Base-by-base conservation (phyloP, 768 basidiomycete genomes). In the Paxillus involutus region DNA sequence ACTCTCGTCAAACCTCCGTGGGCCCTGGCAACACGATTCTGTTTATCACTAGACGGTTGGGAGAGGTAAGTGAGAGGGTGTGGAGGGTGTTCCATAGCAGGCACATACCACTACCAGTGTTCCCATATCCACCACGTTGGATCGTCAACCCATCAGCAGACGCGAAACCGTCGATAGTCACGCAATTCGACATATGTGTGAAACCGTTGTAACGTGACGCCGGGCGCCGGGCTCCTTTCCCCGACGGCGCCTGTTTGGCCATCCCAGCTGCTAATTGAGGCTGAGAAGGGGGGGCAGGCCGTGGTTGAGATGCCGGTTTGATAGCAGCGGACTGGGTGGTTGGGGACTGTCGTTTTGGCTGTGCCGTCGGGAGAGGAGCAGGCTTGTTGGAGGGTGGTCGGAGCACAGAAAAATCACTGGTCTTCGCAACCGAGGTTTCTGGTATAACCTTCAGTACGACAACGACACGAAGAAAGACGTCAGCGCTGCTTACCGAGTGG, bases 81-180 rank as follows among this genome's bases (percentile, higher is more conserved):
- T 37, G 19, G 16, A 3, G 3, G 43, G 26, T 13, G 35, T 12
- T 13, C 35, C 40, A 17, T 7, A 19, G 32, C n/a, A 4, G 33
- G 3, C 19, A 57, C 62, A n/a, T 7, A 62, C 62, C 55, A 21
- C 55, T 50, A 9, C 62, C 62, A 32, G 47, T 14, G 8, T 54
- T 55, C 1, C 49, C 19, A 16, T 1, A 11, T 17, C 49, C 52
- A 11, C 47, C 47, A 33, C 42, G 51, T 35, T 62, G 56, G 43
- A 62, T 4, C 11, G 60, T 63, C 17, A 51, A 0, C 16, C 57
- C 62, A 0, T 52, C 44, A 4, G 39, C 52, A 3, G 2, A 49
- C 1, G 58, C 55, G 44, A 2, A 6, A 24, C 4, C 14, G 0
- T 0, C 39, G 12, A 62, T 12, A 0, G 47, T 47, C 24, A 59